phyloP scores from a whole-genome alignment of 2,329 filamentous ascomycete genomes.

The Myotisia sp. region DNA sequence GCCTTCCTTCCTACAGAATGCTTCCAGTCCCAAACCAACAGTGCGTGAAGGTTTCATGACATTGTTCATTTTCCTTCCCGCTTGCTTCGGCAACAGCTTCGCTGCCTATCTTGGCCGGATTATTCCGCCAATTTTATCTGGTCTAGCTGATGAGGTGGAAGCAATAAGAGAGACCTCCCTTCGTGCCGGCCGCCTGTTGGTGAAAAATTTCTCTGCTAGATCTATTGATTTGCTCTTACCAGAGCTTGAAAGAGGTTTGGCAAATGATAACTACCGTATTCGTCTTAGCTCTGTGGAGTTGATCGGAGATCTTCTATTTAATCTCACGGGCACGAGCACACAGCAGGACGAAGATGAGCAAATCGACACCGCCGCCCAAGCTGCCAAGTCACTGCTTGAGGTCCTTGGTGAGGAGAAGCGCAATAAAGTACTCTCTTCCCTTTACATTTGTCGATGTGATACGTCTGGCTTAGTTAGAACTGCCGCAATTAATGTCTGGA shows the following conservation, averaged over 20 bases:
- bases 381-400: constrained; percentile 83
- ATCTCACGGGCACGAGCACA: constrained; percentile 82
- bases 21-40: constrained; percentile 74
- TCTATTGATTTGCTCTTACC: constrained; percentile 88
- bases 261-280: constrained; percentile 95
- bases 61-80: constrained; percentile 95
- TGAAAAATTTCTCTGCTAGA: constrained; percentile 95
- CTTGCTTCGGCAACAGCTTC: constrained; percentile 98
- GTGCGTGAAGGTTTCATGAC: constrained; percentile 99
- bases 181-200: constrained; percentile 78
- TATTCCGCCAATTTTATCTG: constrained; percentile 85
- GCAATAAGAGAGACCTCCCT: constrained; percentile 95
- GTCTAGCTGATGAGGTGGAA: constrained; percentile 89
- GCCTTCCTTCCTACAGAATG: constrained; percentile 91
- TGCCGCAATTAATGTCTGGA: constrained; percentile 89
- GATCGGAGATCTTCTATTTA: constrained; percentile 92
- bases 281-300: constrained; percentile 96
- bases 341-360: constrained; percentile 64
- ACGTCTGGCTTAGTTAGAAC: constrained; percentile 82
- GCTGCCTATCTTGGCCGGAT: constrained; percentile 89
- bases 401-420: constrained; percentile 90
- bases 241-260: constrained; percentile 86
- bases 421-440: constrained; percentile 89
- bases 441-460: constrained; percentile 96
- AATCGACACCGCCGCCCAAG: constrained; percentile 61